These are phyloP conservation scores for Starmerella apicola DNA, from an alignment of 805 yeast genomes.

Conservation along the genomic window DNA sequence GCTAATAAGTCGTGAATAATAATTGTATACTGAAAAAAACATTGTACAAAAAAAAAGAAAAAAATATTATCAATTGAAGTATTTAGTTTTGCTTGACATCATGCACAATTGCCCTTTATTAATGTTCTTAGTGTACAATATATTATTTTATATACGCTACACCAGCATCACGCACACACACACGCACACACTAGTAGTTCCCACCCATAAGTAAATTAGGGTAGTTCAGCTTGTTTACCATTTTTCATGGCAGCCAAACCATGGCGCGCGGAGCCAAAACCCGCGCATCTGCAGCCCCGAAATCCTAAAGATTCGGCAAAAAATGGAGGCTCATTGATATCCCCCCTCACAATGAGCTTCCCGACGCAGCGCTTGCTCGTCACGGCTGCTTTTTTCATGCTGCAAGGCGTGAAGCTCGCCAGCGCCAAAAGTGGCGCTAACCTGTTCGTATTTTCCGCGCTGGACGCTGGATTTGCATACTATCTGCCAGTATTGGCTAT, in stretches of 20 bases:
- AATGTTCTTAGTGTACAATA: no score
- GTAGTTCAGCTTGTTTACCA: background rate
- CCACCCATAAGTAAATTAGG: background rate
- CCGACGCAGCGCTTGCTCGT: constrained; percentile 54
- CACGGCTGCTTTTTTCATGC: constrained; percentile 49
- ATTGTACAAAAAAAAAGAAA: no score
- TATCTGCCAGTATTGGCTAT: constrained; percentile 61
- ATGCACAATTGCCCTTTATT: no score
- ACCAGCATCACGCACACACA: no score
- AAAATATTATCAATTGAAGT: no score
- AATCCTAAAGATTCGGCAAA: constrained; percentile 1
- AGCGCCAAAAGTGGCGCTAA: constrained; percentile 42
- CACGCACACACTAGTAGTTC: no score
- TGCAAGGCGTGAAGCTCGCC: constrained; percentile 80
- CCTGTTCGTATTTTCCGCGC: constrained; percentile 44
- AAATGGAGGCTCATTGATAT: constrained; percentile 34
- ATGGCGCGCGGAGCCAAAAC: constrained; percentile 6
- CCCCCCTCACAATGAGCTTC: constrained; percentile 52
- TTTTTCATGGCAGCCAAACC: constrained; percentile 10
- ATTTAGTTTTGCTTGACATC: no score
- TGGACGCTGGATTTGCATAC: constrained; percentile 64
- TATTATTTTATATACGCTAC: no score
- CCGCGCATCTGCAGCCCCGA: constrained; percentile 1
- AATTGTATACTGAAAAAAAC: no score
- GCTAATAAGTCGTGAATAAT: no score